Percentiles rank a stretch among this genome's conserved stretches.
Conservation (phyloP, 225 moss, liverwort and hornwort species). For the Sphagnum contortum region DNA sequence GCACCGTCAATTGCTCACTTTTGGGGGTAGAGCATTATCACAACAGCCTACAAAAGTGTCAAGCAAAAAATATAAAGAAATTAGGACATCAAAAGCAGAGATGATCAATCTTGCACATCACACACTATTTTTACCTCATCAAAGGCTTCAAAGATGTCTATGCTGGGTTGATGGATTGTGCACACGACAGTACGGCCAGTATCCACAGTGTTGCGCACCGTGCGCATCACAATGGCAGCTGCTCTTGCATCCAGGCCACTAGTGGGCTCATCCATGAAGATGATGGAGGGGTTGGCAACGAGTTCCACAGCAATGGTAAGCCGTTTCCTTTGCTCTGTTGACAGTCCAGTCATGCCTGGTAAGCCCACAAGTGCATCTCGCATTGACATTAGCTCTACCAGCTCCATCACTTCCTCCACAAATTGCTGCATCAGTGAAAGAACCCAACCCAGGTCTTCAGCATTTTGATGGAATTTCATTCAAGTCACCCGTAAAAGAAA, state of each 20-base stretch:
- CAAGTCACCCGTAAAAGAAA: no score
- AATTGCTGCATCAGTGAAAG: conserved; percentile 15
- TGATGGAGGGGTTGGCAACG: conserved; percentile 35
- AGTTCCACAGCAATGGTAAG: conserved; percentile 36
- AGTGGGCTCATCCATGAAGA: conserved; percentile 47
- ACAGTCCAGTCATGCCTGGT: conserved; percentile 27
- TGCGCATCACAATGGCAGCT: conserved; percentile 31
- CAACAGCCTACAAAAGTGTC: no score
- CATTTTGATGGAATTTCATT: no score
- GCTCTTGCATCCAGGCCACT: conserved; percentile 31
- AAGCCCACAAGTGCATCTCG: conserved; percentile 24
- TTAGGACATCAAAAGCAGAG: no score
- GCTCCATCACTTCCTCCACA: conserved; percentile 25
- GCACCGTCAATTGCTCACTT: no score
- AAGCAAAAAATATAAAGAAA: no score
- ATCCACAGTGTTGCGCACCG: conserved; percentile 29
- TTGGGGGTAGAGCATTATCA: no score
- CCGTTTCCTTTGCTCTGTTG: conserved; percentile 34
- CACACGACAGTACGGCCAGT: conserved; percentile 38
- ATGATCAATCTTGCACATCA: no score
- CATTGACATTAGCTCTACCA: conserved; percentile 28
- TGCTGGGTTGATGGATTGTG: conserved; percentile 42
- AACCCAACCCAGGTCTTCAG: no score
- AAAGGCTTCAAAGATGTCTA: conserved; percentile 38
- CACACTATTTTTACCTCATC: conserved; percentile 21